phyloP scores from a whole-genome alignment of 768 basidiomycete genomes.

The Pleurotus pulmonarius region DNA sequence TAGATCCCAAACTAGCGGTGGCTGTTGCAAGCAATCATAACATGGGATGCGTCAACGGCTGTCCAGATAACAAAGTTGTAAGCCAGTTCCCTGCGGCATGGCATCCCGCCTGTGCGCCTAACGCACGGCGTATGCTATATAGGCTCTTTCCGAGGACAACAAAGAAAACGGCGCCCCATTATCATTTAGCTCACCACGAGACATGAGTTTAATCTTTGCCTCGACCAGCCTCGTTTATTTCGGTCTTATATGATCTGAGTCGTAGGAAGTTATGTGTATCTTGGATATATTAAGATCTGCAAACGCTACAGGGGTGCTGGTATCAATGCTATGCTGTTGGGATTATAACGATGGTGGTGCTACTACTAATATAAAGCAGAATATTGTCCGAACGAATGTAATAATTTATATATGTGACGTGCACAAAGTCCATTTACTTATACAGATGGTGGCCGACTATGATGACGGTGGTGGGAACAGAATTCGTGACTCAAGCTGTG shows the following conservation, averaged over 20 bases:
- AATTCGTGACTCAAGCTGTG: slow-evolving; percentile 6
- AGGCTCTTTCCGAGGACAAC: not conserved
- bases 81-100: slow-evolving; percentile 2
- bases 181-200: not conserved
- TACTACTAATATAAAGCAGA: slow-evolving; percentile 1
- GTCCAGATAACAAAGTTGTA: slow-evolving; percentile 16
- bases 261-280: not conserved
- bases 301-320: slow-evolving; percentile 7
- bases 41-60: slow-evolving; percentile 15
- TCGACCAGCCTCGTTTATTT: not conserved
- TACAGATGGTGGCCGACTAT: not conserved
- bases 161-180: not conserved
- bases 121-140: not conserved
- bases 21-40: slow-evolving; percentile 23
- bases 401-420: slow-evolving; percentile 1
- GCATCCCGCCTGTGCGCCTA: not conserved
- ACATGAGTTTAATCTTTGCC: not conserved
- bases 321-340: not conserved
- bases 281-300: too few relatives aligned
- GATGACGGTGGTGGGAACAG: slow-evolving; percentile 1
- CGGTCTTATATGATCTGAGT: not conserved
- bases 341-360: not conserved
- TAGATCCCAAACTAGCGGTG: slow-evolving; percentile 18
- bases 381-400: not conserved
- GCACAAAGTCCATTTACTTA: not conserved